Evolutionary conservation across 805 yeast species (phyloP).

Genomic region (Starmerella scarabaei): DNA sequence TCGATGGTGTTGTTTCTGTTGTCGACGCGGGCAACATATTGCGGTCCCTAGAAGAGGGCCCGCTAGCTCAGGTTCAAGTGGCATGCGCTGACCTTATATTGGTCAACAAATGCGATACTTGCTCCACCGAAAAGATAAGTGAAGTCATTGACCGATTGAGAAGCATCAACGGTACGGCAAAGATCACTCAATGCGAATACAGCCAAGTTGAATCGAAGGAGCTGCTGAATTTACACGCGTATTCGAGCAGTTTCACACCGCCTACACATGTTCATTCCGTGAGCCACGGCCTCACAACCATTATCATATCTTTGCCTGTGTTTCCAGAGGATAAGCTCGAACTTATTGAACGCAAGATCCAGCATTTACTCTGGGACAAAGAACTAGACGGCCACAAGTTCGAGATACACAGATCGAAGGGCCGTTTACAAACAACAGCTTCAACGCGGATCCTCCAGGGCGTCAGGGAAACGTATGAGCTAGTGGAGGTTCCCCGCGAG

Average conservation of each 20-base stretch:
- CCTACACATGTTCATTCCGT: background rate
- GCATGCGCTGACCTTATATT: slow-evolving; percentile 78
- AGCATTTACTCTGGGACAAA: slow-evolving; percentile 63
- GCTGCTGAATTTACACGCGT: slow-evolving; percentile 70
- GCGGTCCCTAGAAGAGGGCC: slow-evolving; percentile 50
- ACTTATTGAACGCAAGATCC: slow-evolving; percentile 50
- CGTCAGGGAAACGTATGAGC: slow-evolving; percentile 83
- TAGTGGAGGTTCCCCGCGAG: slow-evolving; percentile 36
- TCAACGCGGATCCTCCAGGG: slow-evolving; percentile 62
- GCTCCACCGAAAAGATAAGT: slow-evolving; percentile 24
- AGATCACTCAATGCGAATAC: slow-evolving; percentile 50
- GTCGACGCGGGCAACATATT: slow-evolving; percentile 53
- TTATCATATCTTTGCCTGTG: slow-evolving; percentile 32
- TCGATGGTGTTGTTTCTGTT: slow-evolving; percentile 86
- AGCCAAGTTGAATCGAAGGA: slow-evolving; percentile 60
- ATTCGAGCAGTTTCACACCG: slow-evolving; percentile 24
- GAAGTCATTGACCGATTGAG: slow-evolving; percentile 32
- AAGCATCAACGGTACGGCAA: slow-evolving; percentile 55
- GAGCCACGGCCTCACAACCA: slow-evolving; percentile 35
- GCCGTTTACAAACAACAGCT: slow-evolving; percentile 35
- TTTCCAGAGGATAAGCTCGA: slow-evolving; percentile 30
- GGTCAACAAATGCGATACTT: slow-evolving; percentile 62
- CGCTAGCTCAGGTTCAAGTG: slow-evolving; percentile 75
- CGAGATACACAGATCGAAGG: slow-evolving; percentile 77
- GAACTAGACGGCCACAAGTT: slow-evolving; percentile 32